Evolutionary conservation across 768 basidiomycete genomes (phyloP).

Genomic region (Podaxis sp.): DNA sequence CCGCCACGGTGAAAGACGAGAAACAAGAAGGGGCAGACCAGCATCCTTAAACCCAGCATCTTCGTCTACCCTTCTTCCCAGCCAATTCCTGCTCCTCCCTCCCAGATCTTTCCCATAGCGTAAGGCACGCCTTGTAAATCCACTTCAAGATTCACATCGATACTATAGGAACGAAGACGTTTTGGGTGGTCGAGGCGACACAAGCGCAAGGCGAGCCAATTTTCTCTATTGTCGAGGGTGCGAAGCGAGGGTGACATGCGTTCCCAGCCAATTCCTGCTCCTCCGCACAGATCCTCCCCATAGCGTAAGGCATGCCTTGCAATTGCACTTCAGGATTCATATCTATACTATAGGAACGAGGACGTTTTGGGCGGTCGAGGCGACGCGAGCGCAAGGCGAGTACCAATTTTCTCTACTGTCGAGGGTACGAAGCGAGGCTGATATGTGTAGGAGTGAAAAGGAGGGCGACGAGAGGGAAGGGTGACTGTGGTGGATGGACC

Average conservation of each 20-base stretch:
- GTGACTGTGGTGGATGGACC: background rate
- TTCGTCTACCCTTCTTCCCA: background rate
- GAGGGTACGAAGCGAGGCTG: background rate
- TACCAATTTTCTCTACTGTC: background rate
- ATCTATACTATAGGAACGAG: background rate
- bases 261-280: no score
- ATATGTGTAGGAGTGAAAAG: background rate
- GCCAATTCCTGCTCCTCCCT: background rate
- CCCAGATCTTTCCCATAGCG: background rate
- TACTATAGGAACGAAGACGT: background rate
- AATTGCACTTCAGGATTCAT: background rate
- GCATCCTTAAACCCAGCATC: background rate
- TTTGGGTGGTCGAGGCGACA: background rate
- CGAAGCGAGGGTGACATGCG: background rate
- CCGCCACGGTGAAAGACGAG: background rate
- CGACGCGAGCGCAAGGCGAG: background rate
- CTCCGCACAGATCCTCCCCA: no score
- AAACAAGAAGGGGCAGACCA: background rate
- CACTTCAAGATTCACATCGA: background rate
- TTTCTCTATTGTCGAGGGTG: background rate
- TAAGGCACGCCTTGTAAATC: background rate
- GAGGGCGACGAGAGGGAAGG: background rate
- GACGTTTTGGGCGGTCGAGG: background rate
- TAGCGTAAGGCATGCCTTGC: background rate
- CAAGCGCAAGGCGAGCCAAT: background rate